Base-by-base conservation (phyloP, 2,329 filamentous ascomycete species). In the Trichoderma oligosporum region DNA sequence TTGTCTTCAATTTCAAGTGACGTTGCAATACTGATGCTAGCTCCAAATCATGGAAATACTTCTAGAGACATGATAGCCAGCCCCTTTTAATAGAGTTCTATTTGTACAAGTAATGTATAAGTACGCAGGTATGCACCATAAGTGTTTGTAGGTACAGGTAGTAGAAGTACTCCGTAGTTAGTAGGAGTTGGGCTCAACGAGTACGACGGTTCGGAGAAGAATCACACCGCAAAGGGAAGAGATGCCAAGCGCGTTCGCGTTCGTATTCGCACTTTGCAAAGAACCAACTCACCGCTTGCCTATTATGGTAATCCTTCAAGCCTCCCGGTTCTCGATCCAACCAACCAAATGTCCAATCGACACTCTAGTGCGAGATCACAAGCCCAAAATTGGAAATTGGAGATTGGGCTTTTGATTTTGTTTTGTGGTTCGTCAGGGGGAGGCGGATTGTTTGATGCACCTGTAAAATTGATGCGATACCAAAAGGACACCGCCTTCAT, bases 181-280 rank as follows among this genome's bases (percentile, higher is more conserved):
- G n/a, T n/a, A n/a, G n/a, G n/a, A n/a, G n/a, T n/a, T n/a, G n/a
- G n/a, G n/a, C n/a, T n/a, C n/a, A n/a, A n/a, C n/a, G n/a, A n/a
- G n/a, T n/a, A n/a, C n/a, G n/a, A n/a, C n/a, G n/a, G n/a, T n/a
- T n/a, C n/a, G n/a, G n/a, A n/a, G n/a, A n/a, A n/a, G n/a, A n/a
- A n/a, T n/a, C n/a, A n/a, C n/a, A n/a, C n/a, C n/a, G n/a, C n/a
- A 11, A 33, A 8, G 18, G 24, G 16, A 45, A 45, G 45, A 48
- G 31, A 48, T 27, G 38, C 29, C 22, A 39, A 20, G 31, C 52
- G 57, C 36, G 42, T 57, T 61, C 60, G 60, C 63, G 57, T 69
- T 69, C 67, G 67, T 69, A 69, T 69, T 69, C 67, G 67, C 67
- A 67, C 65, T 56, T 27, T 38, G 27, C 51, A 58, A 49, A 62